phyloP scores from a whole-genome alignment of 768 basidiomycete genomes.

The Trametes punicea region DNA sequence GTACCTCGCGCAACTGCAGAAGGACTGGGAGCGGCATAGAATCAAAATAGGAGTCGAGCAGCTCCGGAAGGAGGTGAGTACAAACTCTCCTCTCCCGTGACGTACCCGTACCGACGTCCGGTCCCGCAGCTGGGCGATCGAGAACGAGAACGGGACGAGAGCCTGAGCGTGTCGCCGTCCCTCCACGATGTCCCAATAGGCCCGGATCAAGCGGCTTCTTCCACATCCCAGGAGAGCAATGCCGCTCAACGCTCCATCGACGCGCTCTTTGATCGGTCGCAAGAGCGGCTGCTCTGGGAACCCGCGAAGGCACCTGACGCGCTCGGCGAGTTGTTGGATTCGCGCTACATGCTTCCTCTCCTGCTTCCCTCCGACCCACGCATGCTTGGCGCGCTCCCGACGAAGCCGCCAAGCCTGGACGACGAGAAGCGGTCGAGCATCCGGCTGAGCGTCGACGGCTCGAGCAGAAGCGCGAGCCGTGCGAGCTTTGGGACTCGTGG shows the following conservation, averaged over 20 bases:
- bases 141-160: conserved; percentile 62
- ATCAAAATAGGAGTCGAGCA: conserved; percentile 85
- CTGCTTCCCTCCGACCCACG: conserved; percentile 79
- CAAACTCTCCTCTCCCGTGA: background rate
- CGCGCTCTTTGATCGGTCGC: conserved; percentile 67
- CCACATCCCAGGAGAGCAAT: conserved; percentile 32
- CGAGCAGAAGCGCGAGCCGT: conserved; percentile 38
- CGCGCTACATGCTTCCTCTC: conserved; percentile 88
- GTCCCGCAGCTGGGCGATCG: conserved; percentile 58
- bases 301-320: conserved; percentile 76
- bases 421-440: conserved; percentile 31
- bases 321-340: conserved; percentile 89
- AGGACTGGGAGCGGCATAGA: conserved; percentile 94
- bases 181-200: conserved; percentile 22
- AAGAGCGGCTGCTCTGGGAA: conserved; percentile 69
- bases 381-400: conserved; percentile 68
- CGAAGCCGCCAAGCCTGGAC: conserved; percentile 37
- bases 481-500: conserved; percentile 36
- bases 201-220: conserved; percentile 28
- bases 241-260: conserved; percentile 63
- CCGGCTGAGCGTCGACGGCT: conserved; percentile 28
- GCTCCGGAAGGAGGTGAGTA: conserved; percentile 71
- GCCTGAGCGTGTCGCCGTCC: conserved; percentile 37
- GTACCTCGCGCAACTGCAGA: conserved; percentile 92
- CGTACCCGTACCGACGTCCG: background rate